Evolutionary conservation across 306 rosid genomes (phyloP), one percentile per base, ranked within the genome.

Genomic region (Vicia faba): DNA sequence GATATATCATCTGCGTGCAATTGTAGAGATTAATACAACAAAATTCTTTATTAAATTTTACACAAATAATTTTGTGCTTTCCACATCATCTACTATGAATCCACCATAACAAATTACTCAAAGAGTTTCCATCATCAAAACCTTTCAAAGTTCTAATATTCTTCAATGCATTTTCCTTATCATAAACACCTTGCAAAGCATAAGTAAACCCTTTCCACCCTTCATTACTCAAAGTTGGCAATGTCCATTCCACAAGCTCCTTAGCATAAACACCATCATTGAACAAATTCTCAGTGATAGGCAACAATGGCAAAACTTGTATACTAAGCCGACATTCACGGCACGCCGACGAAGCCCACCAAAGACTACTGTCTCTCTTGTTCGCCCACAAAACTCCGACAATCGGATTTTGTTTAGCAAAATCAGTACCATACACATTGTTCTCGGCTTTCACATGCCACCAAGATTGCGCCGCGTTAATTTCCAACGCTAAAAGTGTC

Each of bases 171-270:
- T 64, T 74, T 35, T 69, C 66, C 28, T 78, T 85, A 53, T 92
- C 84, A 63, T 85, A 89, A 76, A 85, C 58, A 14, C 87, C 97
- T 72, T 87, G 85, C 85, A 89, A 72, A 7, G 96, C 84, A 63
- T 85, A 85, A n/a, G 81, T 82, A 80, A 89, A 85, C n/a, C 98
- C 98, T 71, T 89, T 92, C 95, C 91, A 87, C 3, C 91, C 92
- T 78, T 92, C 91, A 13, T 86, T 80, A 35, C 68, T 65, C 81
- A 89, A 74, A 79, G 83, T 81, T 12, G 98, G 92, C 29, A 78
- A 10, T 5, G 96, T 85, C 98, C 95, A 92, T 0, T 80, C 71
- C 84, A 87, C 96, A 29, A 89, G 86, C 63, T 86, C 88, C 89
- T 50, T 85, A 5, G 68, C 87, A 77, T 75, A 92, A 36, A 7